These are phyloP conservation scores for Blastocystis sp. DNA, from an alignment of 352 stramenopile species.

Conservation along the genomic window DNA sequence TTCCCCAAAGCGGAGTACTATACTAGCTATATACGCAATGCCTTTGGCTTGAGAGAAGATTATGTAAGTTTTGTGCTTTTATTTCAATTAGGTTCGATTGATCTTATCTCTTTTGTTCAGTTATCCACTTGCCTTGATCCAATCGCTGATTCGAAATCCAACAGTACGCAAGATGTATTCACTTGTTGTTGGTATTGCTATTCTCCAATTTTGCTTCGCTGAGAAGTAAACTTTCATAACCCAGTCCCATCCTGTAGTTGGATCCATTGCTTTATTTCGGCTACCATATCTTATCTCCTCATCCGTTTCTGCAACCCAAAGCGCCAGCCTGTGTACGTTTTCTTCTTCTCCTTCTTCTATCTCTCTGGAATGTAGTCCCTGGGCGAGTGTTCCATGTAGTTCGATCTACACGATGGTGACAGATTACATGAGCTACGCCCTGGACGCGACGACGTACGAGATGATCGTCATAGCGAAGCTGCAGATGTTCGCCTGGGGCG, in stretches of 20 bases:
- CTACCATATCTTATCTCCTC: background rate
- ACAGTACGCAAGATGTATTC: conserved; percentile 21
- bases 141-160: background rate
- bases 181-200: background rate
- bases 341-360: conserved; percentile 47
- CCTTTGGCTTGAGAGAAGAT: background rate
- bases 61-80: background rate
- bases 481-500: conserved; percentile 15
- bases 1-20: background rate
- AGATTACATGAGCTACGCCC: conserved; percentile 58
- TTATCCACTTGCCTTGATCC: conserved; percentile 24
- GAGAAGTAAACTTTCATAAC: background rate
- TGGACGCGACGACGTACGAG: conserved; percentile 45
- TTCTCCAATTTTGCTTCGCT: conserved; percentile 54
- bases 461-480: conserved; percentile 54
- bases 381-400: background rate
- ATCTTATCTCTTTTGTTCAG: background rate
- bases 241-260: background rate
- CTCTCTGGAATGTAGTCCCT: background rate
- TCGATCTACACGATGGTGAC: conserved; percentile 35
- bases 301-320: conserved; percentile 8
- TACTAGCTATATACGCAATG: background rate
- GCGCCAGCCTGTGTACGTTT: background rate
- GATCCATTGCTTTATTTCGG: conserved; percentile 50
- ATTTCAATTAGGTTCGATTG: background rate